These are phyloP conservation scores for Cytidiella melzeri DNA, from an alignment of 768 basidiomycete genomes.

Conservation along the genomic window DNA sequence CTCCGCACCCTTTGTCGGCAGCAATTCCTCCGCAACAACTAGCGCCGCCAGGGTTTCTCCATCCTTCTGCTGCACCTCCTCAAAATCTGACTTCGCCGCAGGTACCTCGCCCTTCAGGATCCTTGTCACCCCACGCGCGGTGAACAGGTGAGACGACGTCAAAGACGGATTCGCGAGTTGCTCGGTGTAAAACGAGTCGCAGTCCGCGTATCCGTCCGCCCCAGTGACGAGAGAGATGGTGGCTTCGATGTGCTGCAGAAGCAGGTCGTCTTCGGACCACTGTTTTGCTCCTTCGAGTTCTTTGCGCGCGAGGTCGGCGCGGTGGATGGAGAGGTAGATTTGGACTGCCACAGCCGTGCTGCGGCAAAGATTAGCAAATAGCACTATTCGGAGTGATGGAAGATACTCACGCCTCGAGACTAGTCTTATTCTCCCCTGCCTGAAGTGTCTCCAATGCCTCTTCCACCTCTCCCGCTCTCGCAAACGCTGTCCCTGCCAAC, in stretches of 20 bases:
- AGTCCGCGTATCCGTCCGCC: constrained; percentile 55
- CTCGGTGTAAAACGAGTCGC: constrained; percentile 69
- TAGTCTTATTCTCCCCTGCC: constrained; percentile 56
- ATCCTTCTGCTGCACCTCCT: constrained; percentile 57
- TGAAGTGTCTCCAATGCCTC: constrained; percentile 89
- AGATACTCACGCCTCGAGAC: constrained; percentile 77
- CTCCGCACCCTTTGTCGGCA: constrained; percentile 47
- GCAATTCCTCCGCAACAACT: constrained; percentile 58
- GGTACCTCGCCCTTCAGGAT: constrained; percentile 69
- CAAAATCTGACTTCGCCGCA: constrained; percentile 75
- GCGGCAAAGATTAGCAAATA: neutral
- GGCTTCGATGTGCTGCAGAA: constrained; percentile 87
- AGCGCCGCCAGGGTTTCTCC: constrained; percentile 64
- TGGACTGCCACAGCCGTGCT: constrained; percentile 82
- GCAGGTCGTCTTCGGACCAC: constrained; percentile 85
- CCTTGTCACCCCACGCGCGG: constrained; percentile 74
- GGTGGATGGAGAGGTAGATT: constrained; percentile 85
- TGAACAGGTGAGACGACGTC: constrained; percentile 66
- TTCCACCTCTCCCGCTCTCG: constrained; percentile 77
- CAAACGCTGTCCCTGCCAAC: constrained; percentile 83
- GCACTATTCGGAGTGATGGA: constrained; percentile 4
- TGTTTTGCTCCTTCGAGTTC: constrained; percentile 79
- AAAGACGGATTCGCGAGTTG: constrained; percentile 78
- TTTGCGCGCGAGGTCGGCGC: constrained; percentile 80
- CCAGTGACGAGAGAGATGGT: constrained; percentile 71